phyloP scores from a whole-genome alignment of 768 basidiomycete genomes.

The Trametes cinnabarina region DNA sequence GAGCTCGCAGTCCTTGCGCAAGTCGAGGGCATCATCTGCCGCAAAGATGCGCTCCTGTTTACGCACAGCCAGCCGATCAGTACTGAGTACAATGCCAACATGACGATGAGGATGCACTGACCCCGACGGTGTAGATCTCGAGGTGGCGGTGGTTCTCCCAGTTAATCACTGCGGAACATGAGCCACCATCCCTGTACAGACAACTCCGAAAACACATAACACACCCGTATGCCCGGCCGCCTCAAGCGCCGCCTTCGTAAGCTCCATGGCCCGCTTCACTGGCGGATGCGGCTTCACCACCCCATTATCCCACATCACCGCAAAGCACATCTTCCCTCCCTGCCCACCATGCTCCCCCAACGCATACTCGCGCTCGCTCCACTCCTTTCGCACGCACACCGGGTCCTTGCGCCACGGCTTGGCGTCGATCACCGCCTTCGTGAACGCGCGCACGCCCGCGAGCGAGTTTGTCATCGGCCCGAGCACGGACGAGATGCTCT shows the following conservation, averaged over 20 bases:
- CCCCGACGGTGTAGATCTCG: constrained; percentile 39
- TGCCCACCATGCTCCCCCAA: constrained; percentile 44
- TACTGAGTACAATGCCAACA: not conserved
- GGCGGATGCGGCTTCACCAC: constrained; percentile 63
- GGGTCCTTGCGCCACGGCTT: constrained; percentile 61
- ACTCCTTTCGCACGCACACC: constrained; percentile 45
- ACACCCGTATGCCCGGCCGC: constrained; percentile 65
- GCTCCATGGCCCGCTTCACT: constrained; percentile 55
- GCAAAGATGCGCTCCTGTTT: constrained; percentile 37
- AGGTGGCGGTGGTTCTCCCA: constrained; percentile 60
- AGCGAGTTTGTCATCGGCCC: constrained; percentile 67
- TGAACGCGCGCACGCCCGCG: constrained; percentile 62
- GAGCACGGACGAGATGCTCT: constrained; percentile 67
- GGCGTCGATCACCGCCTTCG: constrained; percentile 54
- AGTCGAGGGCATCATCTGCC: constrained; percentile 44
- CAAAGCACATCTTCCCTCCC: constrained; percentile 46
- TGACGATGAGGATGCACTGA: constrained; percentile 5
- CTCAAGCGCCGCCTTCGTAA: constrained; percentile 53
- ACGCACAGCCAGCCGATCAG: not conserved
- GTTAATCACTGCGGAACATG: constrained; percentile 55
- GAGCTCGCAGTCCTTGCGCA: constrained; percentile 32
- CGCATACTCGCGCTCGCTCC: constrained; percentile 45
- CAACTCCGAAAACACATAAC: constrained; percentile 1
- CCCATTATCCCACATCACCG: constrained; percentile 68
- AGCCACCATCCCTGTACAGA: not conserved